phyloP scores from a whole-genome alignment of 2,329 filamentous ascomycete species.

The Ascochyta pisi region DNA sequence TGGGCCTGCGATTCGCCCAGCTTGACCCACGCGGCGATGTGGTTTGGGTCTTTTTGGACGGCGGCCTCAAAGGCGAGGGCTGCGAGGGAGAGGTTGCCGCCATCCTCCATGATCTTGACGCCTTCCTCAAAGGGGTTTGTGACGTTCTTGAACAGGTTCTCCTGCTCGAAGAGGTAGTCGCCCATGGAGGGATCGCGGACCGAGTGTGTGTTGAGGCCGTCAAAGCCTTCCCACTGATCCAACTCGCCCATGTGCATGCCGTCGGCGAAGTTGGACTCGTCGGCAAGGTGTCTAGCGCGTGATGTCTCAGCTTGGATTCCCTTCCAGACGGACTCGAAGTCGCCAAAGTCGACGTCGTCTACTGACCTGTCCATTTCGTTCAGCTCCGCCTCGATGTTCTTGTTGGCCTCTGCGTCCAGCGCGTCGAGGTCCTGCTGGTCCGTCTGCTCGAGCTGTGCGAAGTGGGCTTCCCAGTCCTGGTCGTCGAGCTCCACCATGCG shows the following conservation, averaged over 20 bases:
- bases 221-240: slow-evolving; percentile 81
- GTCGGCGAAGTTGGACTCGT: slow-evolving; percentile 69
- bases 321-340: slow-evolving; percentile 89
- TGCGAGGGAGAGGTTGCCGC: slow-evolving; percentile 91
- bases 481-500: slow-evolving; percentile 91
- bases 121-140: slow-evolving; percentile 91
- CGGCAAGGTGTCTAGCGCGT: slow-evolving; percentile 72
- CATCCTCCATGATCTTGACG: slow-evolving; percentile 88
- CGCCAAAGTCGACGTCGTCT: slow-evolving; percentile 79
- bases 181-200: slow-evolving; percentile 78
- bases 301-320: slow-evolving; percentile 80
- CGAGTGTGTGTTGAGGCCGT: slow-evolving; percentile 71
- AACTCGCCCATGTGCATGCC: slow-evolving; percentile 71
- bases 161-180: slow-evolving; percentile 92
- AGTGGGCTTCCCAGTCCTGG: slow-evolving; percentile 93
- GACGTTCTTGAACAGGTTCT: slow-evolving; percentile 85
- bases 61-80: slow-evolving; percentile 95
- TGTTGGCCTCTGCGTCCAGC: slow-evolving; percentile 69
- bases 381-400: slow-evolving; percentile 83
- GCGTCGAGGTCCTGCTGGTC: slow-evolving; percentile 59
- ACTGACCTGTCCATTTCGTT: slow-evolving; percentile 88
- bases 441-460: slow-evolving; percentile 81
- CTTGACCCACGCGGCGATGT: slow-evolving; percentile 92
- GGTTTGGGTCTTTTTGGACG: slow-evolving; percentile 84
- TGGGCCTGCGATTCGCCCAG: slow-evolving; percentile 93